Evolutionary conservation across 352 stramenopile species (phyloP), one percentile per base, ranked within the genome.

Genomic region (Phytopythium delawarense): DNA sequence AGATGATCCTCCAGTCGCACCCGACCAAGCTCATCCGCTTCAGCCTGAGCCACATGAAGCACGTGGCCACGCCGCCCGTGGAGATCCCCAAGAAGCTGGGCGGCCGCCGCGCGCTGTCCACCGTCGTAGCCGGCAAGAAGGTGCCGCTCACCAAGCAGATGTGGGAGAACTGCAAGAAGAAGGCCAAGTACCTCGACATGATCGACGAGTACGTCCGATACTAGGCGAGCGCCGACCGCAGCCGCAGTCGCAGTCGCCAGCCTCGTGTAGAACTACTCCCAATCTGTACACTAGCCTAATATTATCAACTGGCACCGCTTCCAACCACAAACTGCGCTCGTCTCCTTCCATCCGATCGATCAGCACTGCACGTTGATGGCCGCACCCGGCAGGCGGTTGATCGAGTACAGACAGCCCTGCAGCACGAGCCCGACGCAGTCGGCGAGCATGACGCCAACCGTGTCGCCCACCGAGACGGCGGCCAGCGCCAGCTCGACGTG

Each of bases 371-470:
- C 67, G 56, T 78, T 59, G 34, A 91, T 68, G 13, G 82, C 75
- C 4, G 81, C 81, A n/a, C 82, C 82, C 20, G 82, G 78, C 4
- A 94, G 69, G 8, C 71, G 67, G 53, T 94, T 91, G 46, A 89
- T 74, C 18, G 85, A 89, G 67, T 97, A 98, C 37, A 98, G 76
- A 64, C 92, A 98, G 37, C 85, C 84, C 65, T 98, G 94, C 25
- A 98, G 70, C 53, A 97, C 87, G 20, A 98, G 68, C 1, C 92
- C 88, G 5, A 75, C 65, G 59, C 94, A 81, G 71, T 98, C 92
- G 8, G 91, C 91, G 42, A 97, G 61, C 66, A 98, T 84, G 57
- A 98, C 88, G 11, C 94, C 94, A 44, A 97, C 57, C 35, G 81
- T 92, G 55, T 98, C 90, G 9, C 87, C 89, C 12, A 98, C 76